phyloP scores from a whole-genome alignment of 352 stramenopile species.

The Hyaloperonospora arabidopsidis region DNA sequence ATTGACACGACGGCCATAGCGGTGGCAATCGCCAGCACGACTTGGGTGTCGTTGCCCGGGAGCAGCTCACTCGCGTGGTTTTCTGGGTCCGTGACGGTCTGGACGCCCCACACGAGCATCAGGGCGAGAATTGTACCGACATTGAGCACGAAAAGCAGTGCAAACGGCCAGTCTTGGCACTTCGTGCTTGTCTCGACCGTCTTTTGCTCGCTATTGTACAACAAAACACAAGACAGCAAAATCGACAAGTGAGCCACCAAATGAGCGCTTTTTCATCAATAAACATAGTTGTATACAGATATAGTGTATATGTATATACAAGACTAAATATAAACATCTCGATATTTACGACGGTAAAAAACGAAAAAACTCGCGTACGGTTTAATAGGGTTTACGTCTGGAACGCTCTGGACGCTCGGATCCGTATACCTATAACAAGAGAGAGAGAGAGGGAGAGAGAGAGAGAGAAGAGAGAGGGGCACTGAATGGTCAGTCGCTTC shows the following conservation, averaged over 20 bases:
- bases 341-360: neutral
- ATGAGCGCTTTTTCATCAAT: too few species aligned
- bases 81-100: conserved; percentile 42
- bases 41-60: conserved; percentile 49
- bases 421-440: conserved; percentile 27
- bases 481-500: too few species aligned
- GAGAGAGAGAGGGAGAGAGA: neutral
- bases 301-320: too few species aligned
- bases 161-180: conserved; percentile 77
- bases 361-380: conserved; percentile 37
- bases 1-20: conserved; percentile 54
- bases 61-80: conserved; percentile 38
- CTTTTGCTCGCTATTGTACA: conserved; percentile 26
- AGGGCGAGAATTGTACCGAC: conserved; percentile 63
- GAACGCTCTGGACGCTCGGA: conserved; percentile 29
- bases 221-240: neutral
- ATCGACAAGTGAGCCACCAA: too few species aligned
- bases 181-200: conserved; percentile 17
- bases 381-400: conserved; percentile 61
- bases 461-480: neutral
- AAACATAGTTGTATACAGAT: too few species aligned
- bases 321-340: too few species aligned
- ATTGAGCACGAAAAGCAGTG: conserved; percentile 70
- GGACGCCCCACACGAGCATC: conserved; percentile 59
- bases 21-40: conserved; percentile 43